Percentiles rank a stretch among this genome's conserved stretches.
Evolutionary conservation across 169 alveolate species (phyloP).

Genomic region (Miamiensis avidus): DNA sequence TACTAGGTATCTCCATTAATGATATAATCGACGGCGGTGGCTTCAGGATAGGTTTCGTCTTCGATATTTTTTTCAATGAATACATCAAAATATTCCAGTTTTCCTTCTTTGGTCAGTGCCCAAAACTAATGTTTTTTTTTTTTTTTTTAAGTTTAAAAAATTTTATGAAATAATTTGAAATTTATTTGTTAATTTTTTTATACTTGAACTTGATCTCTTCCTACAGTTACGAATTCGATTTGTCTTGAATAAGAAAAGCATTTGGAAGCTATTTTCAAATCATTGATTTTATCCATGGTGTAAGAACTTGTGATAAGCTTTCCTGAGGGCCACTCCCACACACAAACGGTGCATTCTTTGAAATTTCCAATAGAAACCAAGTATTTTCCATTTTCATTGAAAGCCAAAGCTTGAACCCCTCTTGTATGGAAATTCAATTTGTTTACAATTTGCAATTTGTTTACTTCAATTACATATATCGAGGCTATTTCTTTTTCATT

Average conservation of each 20-base stretch:
- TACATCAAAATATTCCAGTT: slow-evolving; percentile 58
- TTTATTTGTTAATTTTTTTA: too few species aligned
- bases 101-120: slow-evolving; percentile 45
- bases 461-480: slow-evolving; percentile 13
- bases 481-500: slow-evolving; percentile 11
- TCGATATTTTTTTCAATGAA: slow-evolving; percentile 45
- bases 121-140: slow-evolving; percentile 32
- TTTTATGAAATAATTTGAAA: too few species aligned
- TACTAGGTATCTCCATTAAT: slow-evolving; percentile 29
- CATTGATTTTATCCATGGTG: slow-evolving; percentile 49
- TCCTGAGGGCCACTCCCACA: slow-evolving; percentile 74
- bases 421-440: slow-evolving; percentile 75
- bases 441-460: slow-evolving; percentile 40
- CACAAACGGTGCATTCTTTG: slow-evolving; percentile 75
- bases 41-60: slow-evolving; percentile 33
- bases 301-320: slow-evolving; percentile 47
- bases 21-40: slow-evolving; percentile 43
- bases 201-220: slow-evolving; percentile 45
- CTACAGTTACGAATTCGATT: slow-evolving; percentile 60
- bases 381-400: slow-evolving; percentile 65
- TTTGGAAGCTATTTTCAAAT: slow-evolving; percentile 36
- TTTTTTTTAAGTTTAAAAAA: too few species aligned
- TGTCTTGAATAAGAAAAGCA: slow-evolving; percentile 34
- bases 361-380: slow-evolving; percentile 68
- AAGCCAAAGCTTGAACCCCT: slow-evolving; percentile 69